Evolutionary conservation across 2,329 filamentous ascomycete genomes (phyloP), one percentile per base, ranked within the genome.

Genomic region (Cordyceps militaris): DNA sequence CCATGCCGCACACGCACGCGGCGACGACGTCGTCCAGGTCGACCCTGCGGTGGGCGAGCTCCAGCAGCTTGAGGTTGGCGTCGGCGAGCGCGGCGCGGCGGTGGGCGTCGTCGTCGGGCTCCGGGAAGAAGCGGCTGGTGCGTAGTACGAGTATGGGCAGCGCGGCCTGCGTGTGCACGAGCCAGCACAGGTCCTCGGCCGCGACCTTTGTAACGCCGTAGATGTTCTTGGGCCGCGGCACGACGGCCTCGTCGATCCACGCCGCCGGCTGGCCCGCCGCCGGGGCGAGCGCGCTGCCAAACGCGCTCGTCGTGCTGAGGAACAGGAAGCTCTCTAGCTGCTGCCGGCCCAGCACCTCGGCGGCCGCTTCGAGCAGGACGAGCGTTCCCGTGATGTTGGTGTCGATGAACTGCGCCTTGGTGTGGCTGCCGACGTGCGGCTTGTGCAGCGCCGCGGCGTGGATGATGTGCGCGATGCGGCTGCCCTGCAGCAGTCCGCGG

Each of bases 91-190:
- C 62, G 9, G 60, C 62, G 24, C 74, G 68, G 1, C 75, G 66
- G 26, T 71, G 70, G 5, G 71, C 71, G 55, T 78, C 75, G 58
- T 79, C 76, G 51, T 79, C 76, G 19, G 68, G 67, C 62, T 79
- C 76, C 0, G 75, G 75, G 60, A 79, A 79, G 69, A 80, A 79
- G 50, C 77, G 73, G 51, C 71, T 74, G 3, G 73, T 74, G n/a
- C 76, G 72, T 9, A 80, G 68, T 6, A 79, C 67, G 0, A 79
- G 40, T 0, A 74, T 66, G 0, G 76, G 76, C 61, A 79, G 62
- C 2, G 62, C 60, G 0, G 67, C 69, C 56, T 77, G 69, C 13
- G 63, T 62, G 43, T 76, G 72, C 1, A 76, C 59, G 6, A 79
- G 69, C 13, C 65, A 67, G 62, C 76, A 79, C 30, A 79, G 58